Evolutionary conservation across 2,329 filamentous ascomycete species (phyloP).

Genomic region (Fusarium annulatum): DNA sequence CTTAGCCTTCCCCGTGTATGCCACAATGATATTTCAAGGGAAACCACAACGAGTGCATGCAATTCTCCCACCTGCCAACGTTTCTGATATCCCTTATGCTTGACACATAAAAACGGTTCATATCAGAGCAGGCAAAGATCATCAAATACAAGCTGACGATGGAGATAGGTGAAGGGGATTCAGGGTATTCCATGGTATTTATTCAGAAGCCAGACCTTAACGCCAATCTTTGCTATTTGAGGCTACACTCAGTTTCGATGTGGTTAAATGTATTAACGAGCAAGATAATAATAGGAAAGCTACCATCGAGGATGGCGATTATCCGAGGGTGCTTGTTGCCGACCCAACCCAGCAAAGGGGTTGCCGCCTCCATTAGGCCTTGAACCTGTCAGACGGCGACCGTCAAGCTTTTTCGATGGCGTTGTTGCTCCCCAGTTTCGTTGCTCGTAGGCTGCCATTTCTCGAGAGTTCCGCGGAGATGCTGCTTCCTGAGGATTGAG

Average conservation of each 20-base stretch:
- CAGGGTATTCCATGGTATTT: slow-evolving; percentile 6
- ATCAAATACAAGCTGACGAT: background rate
- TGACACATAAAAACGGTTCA: background rate
- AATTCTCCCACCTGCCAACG: background rate
- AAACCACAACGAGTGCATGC: background rate
- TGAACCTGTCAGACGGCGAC: slow-evolving; percentile 42
- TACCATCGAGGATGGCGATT: slow-evolving; percentile 54
- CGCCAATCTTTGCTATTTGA: slow-evolving; percentile 22
- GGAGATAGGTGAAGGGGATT: background rate
- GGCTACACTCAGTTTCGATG: background rate
- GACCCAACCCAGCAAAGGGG: slow-evolving; percentile 54
- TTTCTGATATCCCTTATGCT: background rate
- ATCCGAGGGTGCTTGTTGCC: slow-evolving; percentile 53
- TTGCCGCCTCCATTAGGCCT: slow-evolving; percentile 46
- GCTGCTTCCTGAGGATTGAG: slow-evolving; percentile 55
- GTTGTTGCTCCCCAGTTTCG: slow-evolving; percentile 53
- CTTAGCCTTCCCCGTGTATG: background rate
- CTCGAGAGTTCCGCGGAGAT: slow-evolving; percentile 68
- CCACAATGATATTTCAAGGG: background rate
- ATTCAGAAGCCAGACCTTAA: slow-evolving; percentile 28
- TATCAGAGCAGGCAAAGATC: background rate
- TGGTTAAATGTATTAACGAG: slow-evolving; percentile 3
- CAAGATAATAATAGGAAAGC: background rate
- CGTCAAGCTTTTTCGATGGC: slow-evolving; percentile 53
- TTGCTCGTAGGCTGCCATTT: slow-evolving; percentile 71